A percentile compares a stretch with the other conserved stretches of the same genome.
Conservation (phyloP, 2,329 filamentous ascomycete species). For the Colletotrichum caudatum region DNA sequence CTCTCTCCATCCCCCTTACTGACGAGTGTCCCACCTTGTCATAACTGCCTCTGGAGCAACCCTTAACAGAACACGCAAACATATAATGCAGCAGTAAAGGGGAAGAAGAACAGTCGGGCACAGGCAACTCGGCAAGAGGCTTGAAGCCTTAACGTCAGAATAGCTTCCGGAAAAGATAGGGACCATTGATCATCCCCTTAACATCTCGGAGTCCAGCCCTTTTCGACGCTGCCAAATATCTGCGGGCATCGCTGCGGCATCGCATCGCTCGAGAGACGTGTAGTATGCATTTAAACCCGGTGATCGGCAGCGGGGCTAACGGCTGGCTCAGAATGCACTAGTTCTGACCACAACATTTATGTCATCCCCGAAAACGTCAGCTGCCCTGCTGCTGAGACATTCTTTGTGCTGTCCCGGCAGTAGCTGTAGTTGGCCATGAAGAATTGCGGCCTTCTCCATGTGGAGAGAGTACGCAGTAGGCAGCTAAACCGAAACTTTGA, state of each 20-base stretch:
- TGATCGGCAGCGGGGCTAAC: constrained; percentile 38
- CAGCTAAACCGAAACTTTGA: constrained; percentile 1
- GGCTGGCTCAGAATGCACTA: constrained; percentile 26
- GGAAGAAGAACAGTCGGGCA: background rate
- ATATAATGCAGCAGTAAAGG: background rate
- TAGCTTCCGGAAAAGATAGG: background rate
- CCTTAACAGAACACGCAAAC: constrained; percentile 13
- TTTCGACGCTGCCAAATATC: constrained; percentile 19
- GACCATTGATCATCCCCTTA: constrained; percentile 2
- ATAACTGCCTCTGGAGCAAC: background rate
- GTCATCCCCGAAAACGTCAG: constrained; percentile 36
- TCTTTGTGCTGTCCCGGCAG: constrained; percentile 15
- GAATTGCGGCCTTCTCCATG: constrained; percentile 14
- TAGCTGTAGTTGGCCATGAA: constrained; percentile 5
- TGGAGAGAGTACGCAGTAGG: constrained; percentile 13
- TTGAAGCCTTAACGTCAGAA: background rate
- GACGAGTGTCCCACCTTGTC: background rate
- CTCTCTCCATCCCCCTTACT: background rate
- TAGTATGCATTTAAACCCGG: constrained; percentile 17
- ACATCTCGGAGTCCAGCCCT: background rate
- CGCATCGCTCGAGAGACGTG: constrained; percentile 9
- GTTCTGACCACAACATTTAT: constrained; percentile 19
- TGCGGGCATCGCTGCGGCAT: background rate
- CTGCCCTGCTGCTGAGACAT: constrained; percentile 28
- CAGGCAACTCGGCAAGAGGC: constrained; percentile 14